Evolutionary conservation across 2,329 filamentous ascomycete genomes (phyloP), one percentile per base, ranked within the genome.

Genomic region (Atkinsonella texensis): DNA sequence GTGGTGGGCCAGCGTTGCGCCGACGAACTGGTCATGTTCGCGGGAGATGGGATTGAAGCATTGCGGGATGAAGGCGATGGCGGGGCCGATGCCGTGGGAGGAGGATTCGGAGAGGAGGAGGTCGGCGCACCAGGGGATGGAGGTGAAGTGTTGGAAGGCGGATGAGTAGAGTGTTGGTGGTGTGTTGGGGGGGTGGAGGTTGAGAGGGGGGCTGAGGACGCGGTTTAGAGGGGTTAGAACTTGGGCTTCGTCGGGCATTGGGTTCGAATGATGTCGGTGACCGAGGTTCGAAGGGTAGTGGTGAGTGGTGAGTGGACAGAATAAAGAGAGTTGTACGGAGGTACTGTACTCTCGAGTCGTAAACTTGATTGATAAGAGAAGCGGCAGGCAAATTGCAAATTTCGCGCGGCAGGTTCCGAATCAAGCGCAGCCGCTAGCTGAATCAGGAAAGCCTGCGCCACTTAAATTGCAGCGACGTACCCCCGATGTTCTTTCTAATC

Each of bases 81-180:
- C 52, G n/a, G 42, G 44, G 32, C 39, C 17, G 39, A n/a, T 31
- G 11, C 41, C 17, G 48, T 57, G 53, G 2, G 59, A 59, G 11
- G 53, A 53, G 1, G 53, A 53, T 11, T 11, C 43, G 43, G 12
- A 17, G 13, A 35, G 51, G 17, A 70, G 60, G 28, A 67, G 60
- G 12, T 54, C 48, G 35, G 62, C 59, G 44, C 65, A 68, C 68
- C 69, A 70, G 8, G 67, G 62, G 32, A 67, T 58, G 0, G 64
- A 60, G 46, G 53, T 54, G 59, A 71, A 69, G 58, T 67, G 60
- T 35, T 56, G 49, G 28, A 65, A 45, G 44, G 64, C 60, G 13
- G 57, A 57, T 31, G 57, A 42, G 53, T 63, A 65, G 17, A 67
- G 59, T 40, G 52, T 49, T 1, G 57, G 53, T 0, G 60, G 58